Evolutionary conservation across 2,329 filamentous ascomycete species (phyloP).

Genomic region (Coniochaeta sp.): DNA sequence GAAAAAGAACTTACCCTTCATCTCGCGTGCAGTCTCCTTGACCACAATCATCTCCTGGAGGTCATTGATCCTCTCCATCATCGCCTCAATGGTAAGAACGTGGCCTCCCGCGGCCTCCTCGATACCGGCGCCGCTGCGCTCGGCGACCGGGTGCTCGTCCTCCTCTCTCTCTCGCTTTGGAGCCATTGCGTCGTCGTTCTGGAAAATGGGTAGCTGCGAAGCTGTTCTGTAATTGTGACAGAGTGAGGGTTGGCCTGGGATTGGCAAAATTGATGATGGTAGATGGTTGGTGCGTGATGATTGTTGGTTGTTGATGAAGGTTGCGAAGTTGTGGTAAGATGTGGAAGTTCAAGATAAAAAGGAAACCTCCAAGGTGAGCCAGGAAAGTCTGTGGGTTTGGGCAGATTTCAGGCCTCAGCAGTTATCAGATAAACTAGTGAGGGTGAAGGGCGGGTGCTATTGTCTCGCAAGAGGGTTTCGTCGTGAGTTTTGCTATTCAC

Average conservation of each 20-base stretch:
- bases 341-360: too few relatives aligned
- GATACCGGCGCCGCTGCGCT: background rate
- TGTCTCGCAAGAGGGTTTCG: background rate
- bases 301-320: background rate
- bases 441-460: background rate
- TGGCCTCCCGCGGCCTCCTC: background rate
- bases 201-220: background rate
- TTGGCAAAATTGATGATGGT: background rate
- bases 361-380: too few relatives aligned
- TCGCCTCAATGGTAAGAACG: background rate
- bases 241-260: background rate
- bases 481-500: background rate
- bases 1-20: background rate
- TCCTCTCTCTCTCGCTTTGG: background rate
- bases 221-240: background rate
- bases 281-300: background rate
- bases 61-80: background rate
- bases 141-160: background rate
- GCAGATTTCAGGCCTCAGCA: too few relatives aligned
- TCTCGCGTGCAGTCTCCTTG: background rate
- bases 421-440: background rate
- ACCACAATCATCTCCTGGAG: background rate
- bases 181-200: background rate
- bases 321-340: background rate
- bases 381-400: too few relatives aligned